Conservation (phyloP, 2,329 filamentous ascomycete genomes). For the Fusarium bulbicola region DNA sequence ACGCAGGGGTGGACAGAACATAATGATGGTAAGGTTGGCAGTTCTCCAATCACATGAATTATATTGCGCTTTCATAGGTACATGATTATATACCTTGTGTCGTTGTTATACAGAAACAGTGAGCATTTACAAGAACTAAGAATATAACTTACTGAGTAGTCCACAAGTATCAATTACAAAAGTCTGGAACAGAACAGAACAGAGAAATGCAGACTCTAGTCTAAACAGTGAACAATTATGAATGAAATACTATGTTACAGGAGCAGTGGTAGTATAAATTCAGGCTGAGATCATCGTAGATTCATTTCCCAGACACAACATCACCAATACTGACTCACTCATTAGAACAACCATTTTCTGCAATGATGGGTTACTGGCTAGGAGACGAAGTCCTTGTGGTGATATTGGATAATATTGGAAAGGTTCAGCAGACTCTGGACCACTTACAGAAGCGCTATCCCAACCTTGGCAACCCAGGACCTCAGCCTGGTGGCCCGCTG, state of each 20-base stretch:
- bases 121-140: too few species aligned
- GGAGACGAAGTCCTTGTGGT: neutral
- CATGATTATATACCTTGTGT: neutral
- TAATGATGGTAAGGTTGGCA: neutral
- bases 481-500: neutral
- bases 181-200: too few species aligned
- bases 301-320: neutral
- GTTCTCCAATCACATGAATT: neutral
- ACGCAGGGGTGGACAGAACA: neutral
- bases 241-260: neutral
- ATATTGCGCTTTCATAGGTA: neutral
- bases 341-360: neutral
- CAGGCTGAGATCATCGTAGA: too few species aligned
- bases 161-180: too few species aligned
- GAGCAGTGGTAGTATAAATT: neutral
- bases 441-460: neutral
- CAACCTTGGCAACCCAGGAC: too few species aligned
- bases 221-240: too few species aligned
- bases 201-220: neutral
- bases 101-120: too few species aligned
- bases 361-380: neutral
- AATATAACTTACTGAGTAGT: neutral
- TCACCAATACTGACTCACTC: neutral
- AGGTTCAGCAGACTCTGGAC: neutral
- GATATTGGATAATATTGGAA: neutral